These are phyloP conservation scores for Ogataea wickerhamii DNA, from an alignment of 805 yeast species.

Conservation along the genomic window DNA sequence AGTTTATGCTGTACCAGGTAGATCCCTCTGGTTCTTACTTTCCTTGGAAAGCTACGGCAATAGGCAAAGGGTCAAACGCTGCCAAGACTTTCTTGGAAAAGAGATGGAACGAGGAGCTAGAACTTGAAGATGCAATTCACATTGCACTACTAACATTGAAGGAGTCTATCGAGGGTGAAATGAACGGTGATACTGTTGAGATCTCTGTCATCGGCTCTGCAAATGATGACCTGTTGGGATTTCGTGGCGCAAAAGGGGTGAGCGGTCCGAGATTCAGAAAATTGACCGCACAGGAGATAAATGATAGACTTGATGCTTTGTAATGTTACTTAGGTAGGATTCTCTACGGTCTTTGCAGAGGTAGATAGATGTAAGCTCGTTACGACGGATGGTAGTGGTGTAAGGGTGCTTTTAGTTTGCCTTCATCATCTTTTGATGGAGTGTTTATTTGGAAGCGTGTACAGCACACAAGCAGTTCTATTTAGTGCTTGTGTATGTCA, in stretches of 20 bases:
- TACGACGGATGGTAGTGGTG: too few species aligned
- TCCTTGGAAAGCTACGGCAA: constrained; percentile 99
- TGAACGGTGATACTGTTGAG: constrained; percentile 94
- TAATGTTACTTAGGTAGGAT: constrained; percentile 36
- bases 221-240: constrained; percentile 77
- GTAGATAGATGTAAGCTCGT: too few species aligned
- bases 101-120: constrained; percentile 97
- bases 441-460: too few species aligned
- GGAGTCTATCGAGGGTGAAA: constrained; percentile 96
- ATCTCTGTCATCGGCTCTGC: constrained; percentile 83
- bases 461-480: too few species aligned
- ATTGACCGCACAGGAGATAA: constrained; percentile 84
- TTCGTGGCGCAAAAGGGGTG: constrained; percentile 72
- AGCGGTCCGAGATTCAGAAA: constrained; percentile 88
- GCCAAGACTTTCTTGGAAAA: constrained; percentile 97
- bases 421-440: too few species aligned
- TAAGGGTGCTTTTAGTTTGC: too few species aligned
- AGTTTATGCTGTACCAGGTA: constrained; percentile 86
- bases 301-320: constrained; percentile 91
- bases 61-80: constrained; percentile 93
- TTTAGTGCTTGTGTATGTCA: too few species aligned
- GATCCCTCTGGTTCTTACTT: constrained; percentile 97
- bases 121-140: constrained; percentile 96
- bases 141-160: constrained; percentile 91
- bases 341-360: too few species aligned